Base-by-base conservation (phyloP, 148 eudicot genomes). In the Pharnaceum exiguum region DNA sequence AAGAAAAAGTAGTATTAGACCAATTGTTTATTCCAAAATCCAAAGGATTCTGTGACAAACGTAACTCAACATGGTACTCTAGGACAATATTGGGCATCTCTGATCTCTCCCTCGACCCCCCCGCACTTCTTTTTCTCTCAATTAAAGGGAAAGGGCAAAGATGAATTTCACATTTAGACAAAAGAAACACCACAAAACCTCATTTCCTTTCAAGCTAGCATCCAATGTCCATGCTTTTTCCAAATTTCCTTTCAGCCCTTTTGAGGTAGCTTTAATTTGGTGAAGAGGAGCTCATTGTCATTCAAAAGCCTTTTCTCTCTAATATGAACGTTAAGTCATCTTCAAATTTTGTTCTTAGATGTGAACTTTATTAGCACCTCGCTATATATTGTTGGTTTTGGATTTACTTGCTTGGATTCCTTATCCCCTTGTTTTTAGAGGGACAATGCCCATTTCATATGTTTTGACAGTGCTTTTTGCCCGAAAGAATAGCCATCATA, bases 11-110 rank as follows among this genome's bases (percentile, higher is more conserved):
- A 9, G 39, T 47, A n/a, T n/a, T n/a, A 52, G 58, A 57, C 10
- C 25, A 59, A 2, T 56, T 26, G 50, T 67, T 69, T 46, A 69
- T 38, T 55, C 38, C 56, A 21, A 62, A 46, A 54, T 55, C 38
- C 56, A 21, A 62, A 46, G 57, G 80, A 89, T 83, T 83, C 97
- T 70, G 18, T 26, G 91, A 86, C 97, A 85, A 86, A 81, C 81
- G 74, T 77, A 63, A 75, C 66, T 79, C 63, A 60, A 46, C 76
- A 68, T 38, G 47, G 5, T 67, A 60, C 83, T 68, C 59, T 33
- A 82, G 58, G 97, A 83, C 97, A 86, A 78, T 68, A 44, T 58
- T 28, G 73, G 80, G 77, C 48, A 77, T 79, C 82, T 63, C 40
- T 27, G 23, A 35, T 19, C 36, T 49, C 31, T 25, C 33, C 26